Evolutionary conservation across 495 filamentous ascomycete genomes (phyloP).

Genomic region (Annulohypoxylon maeteangense): DNA sequence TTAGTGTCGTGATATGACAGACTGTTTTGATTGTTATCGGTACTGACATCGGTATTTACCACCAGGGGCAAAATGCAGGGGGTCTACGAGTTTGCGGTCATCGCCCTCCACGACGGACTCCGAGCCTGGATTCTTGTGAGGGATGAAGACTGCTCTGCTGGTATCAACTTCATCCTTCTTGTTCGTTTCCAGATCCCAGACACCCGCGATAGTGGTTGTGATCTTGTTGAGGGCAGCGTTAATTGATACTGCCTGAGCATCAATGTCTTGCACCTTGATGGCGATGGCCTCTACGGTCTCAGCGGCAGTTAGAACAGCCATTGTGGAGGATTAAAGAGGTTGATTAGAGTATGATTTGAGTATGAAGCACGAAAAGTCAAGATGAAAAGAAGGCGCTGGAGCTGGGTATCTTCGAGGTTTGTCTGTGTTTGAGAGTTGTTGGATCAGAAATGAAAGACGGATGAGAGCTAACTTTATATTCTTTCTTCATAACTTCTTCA

Average conservation of each 20-base stretch:
- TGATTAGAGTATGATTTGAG: not conserved
- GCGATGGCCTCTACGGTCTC: constrained; percentile 9
- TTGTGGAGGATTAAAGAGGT: not conserved
- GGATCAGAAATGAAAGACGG: not conserved
- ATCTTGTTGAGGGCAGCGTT: constrained; percentile 13
- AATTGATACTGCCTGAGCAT: not conserved
- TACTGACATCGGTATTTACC: constrained; percentile 5
- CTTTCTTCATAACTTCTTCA: not conserved
- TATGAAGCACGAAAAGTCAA: not conserved
- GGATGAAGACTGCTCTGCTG: constrained; percentile 1
- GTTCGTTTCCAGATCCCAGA: constrained; percentile 1
- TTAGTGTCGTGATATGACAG: not conserved
- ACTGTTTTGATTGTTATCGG: too few relatives aligned
- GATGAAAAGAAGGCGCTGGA: not conserved
- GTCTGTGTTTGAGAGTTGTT: not conserved
- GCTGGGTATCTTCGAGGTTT: not conserved
- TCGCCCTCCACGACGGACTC: constrained; percentile 10
- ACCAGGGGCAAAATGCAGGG: not conserved
- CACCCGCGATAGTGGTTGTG: constrained; percentile 4
- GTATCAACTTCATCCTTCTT: not conserved
- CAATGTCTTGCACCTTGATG: constrained; percentile 8
- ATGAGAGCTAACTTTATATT: not conserved
- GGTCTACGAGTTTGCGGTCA: not conserved
- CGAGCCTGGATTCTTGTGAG: constrained; percentile 8
- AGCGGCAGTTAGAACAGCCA: not conserved